Base-by-base conservation (phyloP, 306 rosid species). In the Malus fusca region DNA sequence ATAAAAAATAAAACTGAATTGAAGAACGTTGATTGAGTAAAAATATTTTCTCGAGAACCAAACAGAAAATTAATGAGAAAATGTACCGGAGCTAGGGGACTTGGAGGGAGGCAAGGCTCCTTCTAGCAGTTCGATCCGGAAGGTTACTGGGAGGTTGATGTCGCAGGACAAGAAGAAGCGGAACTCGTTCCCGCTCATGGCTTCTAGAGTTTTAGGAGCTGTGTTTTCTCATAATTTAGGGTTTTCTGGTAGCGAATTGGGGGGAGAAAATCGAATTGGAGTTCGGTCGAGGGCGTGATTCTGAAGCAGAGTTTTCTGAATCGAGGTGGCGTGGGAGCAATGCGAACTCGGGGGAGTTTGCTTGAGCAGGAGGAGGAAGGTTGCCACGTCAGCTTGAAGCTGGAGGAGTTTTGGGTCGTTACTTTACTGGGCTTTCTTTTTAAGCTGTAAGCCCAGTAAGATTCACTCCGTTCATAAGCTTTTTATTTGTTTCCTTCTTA, bases 151-250 rank as follows among this genome's bases (percentile, higher is more conserved):
- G 72, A 95, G 97, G 73, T 90, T 92, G 82, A 95, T 95, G 72
- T 95, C 99, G 79, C 99, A 92, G 17, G 99, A 92, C 87, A 95
- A 76, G 90, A 92, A 92, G 92, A 95, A 95, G 59, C 99, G 88
- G 80, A 95, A 95, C 85, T 95, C 99, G 87, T 87, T 92, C 35
- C 92, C 95, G 13, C 79, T 81, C 98, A 95, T 95, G 31, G 64
- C 31, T 69, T 43, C 17, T 59, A 3, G 21, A 48, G 19, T 31
- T 30, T 15, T 43, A 23, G 40, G 53, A 23, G 78, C 23, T 73
- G 43, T 15, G 66, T 4, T 5, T 66, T 43, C 37, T 59, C 78
- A 28, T 79, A 12, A n/a, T 48, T 61, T 14, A 18, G 69, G 44
- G 26, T 25, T 48, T 48, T 73, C 58, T 4, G 37, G 17, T 23